Conservation (phyloP, 1,284 basidiomycete genomes). For the Pisolithus thermaeus region DNA sequence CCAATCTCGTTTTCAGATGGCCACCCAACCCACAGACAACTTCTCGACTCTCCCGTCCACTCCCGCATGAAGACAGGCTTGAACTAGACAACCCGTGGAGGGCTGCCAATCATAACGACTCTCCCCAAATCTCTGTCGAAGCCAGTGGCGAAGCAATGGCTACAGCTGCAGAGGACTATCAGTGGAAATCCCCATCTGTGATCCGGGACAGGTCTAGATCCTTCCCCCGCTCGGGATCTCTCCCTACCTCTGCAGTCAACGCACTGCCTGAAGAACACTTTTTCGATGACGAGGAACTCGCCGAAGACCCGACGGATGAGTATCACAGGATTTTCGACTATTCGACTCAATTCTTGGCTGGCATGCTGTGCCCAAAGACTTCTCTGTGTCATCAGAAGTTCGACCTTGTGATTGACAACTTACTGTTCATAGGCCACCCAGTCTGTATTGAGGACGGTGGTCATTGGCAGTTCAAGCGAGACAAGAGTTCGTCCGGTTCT, state of each 20-base stretch:
- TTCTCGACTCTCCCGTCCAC: conserved; percentile 57
- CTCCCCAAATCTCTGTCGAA: conserved; percentile 13
- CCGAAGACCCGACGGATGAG: conserved; percentile 33
- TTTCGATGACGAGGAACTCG: conserved; percentile 30
- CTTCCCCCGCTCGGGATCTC: conserved; percentile 35
- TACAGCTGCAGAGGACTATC: conserved; percentile 40
- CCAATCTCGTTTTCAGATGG: conserved; percentile 70
- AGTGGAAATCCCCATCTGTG: conserved; percentile 48
- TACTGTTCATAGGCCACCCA: conserved; percentile 95
- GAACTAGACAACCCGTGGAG: conserved; percentile 68
- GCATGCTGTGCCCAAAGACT: conserved; percentile 72
- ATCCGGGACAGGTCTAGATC: conserved; percentile 38
- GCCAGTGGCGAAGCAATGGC: conserved; percentile 18
- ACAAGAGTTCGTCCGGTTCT: conserved; percentile 43
- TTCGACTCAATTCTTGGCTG: conserved; percentile 75
- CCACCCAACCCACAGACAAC: conserved; percentile 55
- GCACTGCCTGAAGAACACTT: conserved; percentile 39
- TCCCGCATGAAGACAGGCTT: conserved; percentile 44
- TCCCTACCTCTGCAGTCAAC: conserved; percentile 36
- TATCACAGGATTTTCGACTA: conserved; percentile 77
- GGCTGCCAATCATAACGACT: conserved; percentile 43
- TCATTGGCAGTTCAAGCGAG: conserved; percentile 63
- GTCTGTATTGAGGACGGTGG: conserved; percentile 78
- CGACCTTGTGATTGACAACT: conserved; percentile 86
- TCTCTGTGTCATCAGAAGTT: conserved; percentile 92